A percentile compares a stretch with the other conserved stretches of the same genome.
These are phyloP conservation scores for Hypoxylon intermedium DNA, from an alignment of 495 filamentous ascomycete species.

Conservation along the genomic window DNA sequence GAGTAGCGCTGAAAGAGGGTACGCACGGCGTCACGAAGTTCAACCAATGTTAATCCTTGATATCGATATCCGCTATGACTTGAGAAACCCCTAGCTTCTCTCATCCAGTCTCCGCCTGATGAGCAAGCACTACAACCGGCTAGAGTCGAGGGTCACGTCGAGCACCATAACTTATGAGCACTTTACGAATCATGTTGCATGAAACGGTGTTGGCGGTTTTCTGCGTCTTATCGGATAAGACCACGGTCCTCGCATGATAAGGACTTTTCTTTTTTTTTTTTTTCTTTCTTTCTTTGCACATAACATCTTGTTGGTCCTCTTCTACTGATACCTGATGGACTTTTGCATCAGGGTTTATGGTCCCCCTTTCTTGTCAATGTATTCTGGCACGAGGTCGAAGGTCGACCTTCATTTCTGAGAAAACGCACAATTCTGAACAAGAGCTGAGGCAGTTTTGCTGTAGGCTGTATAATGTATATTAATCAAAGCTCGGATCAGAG, in stretches of 20 bases:
- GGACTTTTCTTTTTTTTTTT: no score
- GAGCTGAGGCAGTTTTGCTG: not conserved
- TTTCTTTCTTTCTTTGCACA: not conserved
- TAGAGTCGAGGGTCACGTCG: not conserved
- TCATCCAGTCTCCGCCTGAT: not conserved
- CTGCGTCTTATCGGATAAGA: constrained; percentile 9
- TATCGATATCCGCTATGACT: no score
- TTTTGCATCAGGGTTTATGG: constrained; percentile 7
- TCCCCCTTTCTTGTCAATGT: not conserved
- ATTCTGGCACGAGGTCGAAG: not conserved
- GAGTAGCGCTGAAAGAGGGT: no score
- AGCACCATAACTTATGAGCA: constrained; percentile 9
- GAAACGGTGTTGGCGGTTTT: constrained; percentile 38
- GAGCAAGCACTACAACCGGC: not conserved
- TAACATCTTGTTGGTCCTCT: not conserved
- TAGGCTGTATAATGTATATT: constrained; percentile 36
- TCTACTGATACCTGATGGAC: constrained; percentile 9
- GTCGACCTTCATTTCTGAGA: not conserved
- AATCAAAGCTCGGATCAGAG: constrained; percentile 11
- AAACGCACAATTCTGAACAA: no score
- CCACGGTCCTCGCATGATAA: not conserved
- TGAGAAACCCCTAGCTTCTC: no score
- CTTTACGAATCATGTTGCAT: constrained; percentile 36
- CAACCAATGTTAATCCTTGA: no score
- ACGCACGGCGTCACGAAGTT: no score